Evolutionary conservation across 2,329 filamentous ascomycete genomes (phyloP), one percentile per base, ranked within the genome.

Genomic region (Nigrograna mackinnonii): DNA sequence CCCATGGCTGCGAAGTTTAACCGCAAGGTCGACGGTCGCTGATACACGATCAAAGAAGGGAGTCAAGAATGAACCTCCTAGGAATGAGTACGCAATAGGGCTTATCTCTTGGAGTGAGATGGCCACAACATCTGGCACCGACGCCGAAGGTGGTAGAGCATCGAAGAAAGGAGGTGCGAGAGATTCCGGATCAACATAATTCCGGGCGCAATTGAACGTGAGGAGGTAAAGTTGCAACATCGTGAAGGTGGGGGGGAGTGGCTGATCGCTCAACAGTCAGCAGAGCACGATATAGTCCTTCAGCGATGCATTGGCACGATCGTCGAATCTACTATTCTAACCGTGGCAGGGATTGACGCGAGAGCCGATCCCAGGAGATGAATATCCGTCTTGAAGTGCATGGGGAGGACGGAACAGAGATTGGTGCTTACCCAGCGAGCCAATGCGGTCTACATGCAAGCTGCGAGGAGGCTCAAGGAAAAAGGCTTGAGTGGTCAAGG

Each of bases 181-280:
- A 38, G 82, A 76, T 26, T 83, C 74, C 17, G 84, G 75, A 54
- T 91, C 78, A 58, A 96, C 82, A 6, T 83, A 70, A 40, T 78
- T 78, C 54, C 89, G 87, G 22, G 80, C 92, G 60, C 89, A 95
- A 66, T 97, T 97, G 75, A 94, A 96, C 9, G 91, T 95, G 40
- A 96, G 70, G 49, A 95, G 79, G 58, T 95, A 86, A 42, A 91
- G 71, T 57, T 85, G 83, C 41, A 95, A 75, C 47, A 66, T 64
- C 22, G 42, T 43, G 36, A 17, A 14, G 16, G 16, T 17, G 31
- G 16, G 16, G n/a, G 31, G 18, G 11, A 17, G 9, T 28, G 24
- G 24, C n/a, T n/a, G n/a, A n/a, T n/a, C n/a, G n/a, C n/a, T n/a
- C n/a, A n/a, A n/a, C n/a, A n/a, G n/a, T n/a, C n/a, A n/a, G n/a